Percentiles rank a stretch among this genome's conserved stretches.
Conservation (phyloP, 2,329 filamentous ascomycete species). For the Aspergillus sp. region DNA sequence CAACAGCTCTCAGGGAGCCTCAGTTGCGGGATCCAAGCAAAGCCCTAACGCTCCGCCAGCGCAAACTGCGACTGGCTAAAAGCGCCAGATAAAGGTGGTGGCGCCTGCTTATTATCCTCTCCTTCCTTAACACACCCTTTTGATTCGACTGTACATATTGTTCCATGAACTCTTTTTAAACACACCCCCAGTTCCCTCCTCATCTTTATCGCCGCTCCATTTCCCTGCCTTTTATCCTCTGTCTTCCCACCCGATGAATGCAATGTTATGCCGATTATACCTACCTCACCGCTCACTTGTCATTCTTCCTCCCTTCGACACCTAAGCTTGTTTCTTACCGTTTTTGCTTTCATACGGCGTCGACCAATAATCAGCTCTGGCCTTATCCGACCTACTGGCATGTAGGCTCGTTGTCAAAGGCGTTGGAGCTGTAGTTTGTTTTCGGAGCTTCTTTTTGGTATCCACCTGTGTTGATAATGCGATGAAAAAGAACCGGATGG, state of each 20-base stretch:
- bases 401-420: not conserved
- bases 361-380: slow-evolving; percentile 5
- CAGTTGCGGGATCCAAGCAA: slow-evolving; percentile 30
- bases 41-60: slow-evolving; percentile 37
- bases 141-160: slow-evolving; percentile 27
- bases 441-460: slow-evolving; percentile 10
- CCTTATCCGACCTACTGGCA: slow-evolving; percentile 1
- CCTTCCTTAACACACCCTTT: slow-evolving; percentile 2
- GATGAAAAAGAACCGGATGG: slow-evolving; percentile 3
- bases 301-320: not conserved
- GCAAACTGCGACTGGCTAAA: slow-evolving; percentile 32
- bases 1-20: slow-evolving; percentile 34
- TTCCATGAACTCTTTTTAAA: not conserved
- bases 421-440: slow-evolving; percentile 4
- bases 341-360: not conserved
- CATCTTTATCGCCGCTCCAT: no score
- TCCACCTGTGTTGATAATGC: slow-evolving; percentile 17
- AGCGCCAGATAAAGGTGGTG: not conserved
- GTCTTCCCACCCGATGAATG: slow-evolving; percentile 1
- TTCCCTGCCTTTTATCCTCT: not conserved
- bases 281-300: not conserved
- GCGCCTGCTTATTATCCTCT: not conserved
- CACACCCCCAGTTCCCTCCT: not conserved
- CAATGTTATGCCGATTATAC: slow-evolving; percentile 1
- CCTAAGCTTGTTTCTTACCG: not conserved